Percentiles rank a stretch among this genome's conserved stretches.
These are phyloP conservation scores for Peribolospora kevripleyi DNA, from an alignment of 768 basidiomycete genomes.

Conservation along the genomic window DNA sequence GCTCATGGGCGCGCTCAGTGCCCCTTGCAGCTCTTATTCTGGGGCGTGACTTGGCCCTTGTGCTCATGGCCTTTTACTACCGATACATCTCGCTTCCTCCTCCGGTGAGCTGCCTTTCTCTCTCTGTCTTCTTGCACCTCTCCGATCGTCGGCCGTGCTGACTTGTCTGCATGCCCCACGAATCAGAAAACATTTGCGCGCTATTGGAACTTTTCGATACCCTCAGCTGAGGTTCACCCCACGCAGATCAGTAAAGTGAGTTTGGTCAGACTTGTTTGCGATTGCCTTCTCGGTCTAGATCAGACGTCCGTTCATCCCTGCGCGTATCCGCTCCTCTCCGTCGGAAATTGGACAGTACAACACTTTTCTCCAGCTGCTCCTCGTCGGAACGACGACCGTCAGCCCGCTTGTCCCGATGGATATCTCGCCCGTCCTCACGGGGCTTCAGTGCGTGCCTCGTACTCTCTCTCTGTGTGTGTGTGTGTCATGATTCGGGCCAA, in stretches of 20 bases:
- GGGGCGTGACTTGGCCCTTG: conserved; percentile 65
- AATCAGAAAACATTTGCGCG: conserved; percentile 63
- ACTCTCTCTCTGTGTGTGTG: neutral
- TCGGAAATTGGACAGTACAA: conserved; percentile 36
- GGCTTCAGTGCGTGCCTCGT: conserved; percentile 40
- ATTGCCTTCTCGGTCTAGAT: neutral
- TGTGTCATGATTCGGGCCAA: neutral
- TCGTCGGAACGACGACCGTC: conserved; percentile 76
- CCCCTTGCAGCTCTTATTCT: conserved; percentile 66
- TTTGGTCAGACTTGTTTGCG: neutral
- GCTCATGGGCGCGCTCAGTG: conserved; percentile 26
- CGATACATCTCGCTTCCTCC: conserved; percentile 69
- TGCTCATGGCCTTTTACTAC: conserved; percentile 73
- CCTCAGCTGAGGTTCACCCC: conserved; percentile 81
- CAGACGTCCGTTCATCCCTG: neutral
- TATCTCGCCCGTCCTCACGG: conserved; percentile 31
- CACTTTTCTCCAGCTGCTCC: conserved; percentile 64
- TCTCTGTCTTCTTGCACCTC: neutral
- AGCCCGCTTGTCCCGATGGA: conserved; percentile 48
- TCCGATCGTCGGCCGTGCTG: neutral
- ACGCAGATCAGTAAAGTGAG: conserved; percentile 76
- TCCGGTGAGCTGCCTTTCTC: conserved; percentile 36
- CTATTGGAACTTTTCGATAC: conserved; percentile 90
- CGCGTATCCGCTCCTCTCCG: neutral
- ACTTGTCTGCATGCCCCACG: conserved; percentile 1